Conservation (phyloP, 2,329 filamentous ascomycete species). For the Chrysoporthe austroafricana region DNA sequence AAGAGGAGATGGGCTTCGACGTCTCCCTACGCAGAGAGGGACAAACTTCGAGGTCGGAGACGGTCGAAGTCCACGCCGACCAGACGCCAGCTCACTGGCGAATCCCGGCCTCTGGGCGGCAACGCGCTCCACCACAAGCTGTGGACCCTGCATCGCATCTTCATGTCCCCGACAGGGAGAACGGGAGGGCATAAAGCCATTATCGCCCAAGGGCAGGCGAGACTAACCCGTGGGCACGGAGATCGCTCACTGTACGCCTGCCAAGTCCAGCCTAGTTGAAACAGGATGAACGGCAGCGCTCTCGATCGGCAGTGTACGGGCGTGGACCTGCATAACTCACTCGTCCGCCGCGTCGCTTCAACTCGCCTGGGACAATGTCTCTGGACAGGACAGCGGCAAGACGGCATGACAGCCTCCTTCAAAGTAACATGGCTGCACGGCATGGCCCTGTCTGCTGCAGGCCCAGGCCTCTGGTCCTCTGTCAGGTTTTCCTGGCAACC, state of each 20-base stretch:
- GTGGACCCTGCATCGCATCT: neutral
- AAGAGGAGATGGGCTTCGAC: neutral
- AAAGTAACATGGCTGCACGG: neutral
- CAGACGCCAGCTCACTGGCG: neutral
- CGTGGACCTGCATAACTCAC: neutral
- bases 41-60: neutral
- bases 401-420: neutral
- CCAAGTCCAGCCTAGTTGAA: constrained; percentile 4
- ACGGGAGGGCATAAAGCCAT: neutral
- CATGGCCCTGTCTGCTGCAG: neutral
- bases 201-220: neutral
- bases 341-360: neutral
- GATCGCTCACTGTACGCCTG: neutral
- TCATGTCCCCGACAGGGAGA: neutral
- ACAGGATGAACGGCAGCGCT: neutral
- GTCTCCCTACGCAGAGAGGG: neutral
- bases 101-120: neutral
- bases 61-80: neutral
- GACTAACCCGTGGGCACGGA: too few relatives aligned
- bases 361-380: too few relatives aligned
- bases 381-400: too few relatives aligned
- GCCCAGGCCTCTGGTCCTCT: neutral
- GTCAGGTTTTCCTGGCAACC: constrained; percentile 5
- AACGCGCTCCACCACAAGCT: neutral
- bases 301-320: neutral